phyloP scores from a whole-genome alignment of 1,139 yeast species.

The Blastobotrys elegans region DNA sequence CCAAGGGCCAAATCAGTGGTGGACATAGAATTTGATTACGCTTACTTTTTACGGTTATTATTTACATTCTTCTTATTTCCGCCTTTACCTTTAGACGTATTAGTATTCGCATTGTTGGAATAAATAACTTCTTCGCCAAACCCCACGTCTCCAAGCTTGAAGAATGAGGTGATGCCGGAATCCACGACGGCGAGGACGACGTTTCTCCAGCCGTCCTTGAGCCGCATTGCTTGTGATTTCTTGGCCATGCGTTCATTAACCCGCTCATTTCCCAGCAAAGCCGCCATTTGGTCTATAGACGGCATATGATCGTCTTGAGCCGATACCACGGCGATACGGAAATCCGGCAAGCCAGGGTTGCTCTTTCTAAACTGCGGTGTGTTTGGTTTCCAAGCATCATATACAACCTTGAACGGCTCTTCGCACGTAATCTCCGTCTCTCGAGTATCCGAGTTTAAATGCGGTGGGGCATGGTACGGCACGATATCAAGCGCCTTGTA shows the following conservation, averaged over 20 bases:
- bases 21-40: not conserved
- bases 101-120: no score
- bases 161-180: constrained; percentile 66
- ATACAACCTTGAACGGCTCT: constrained; percentile 36
- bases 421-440: constrained; percentile 1
- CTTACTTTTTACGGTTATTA: not conserved
- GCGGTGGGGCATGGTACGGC: constrained; percentile 23
- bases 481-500: constrained; percentile 23
- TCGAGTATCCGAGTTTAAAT: constrained; percentile 7
- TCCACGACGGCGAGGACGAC: constrained; percentile 64
- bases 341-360: constrained; percentile 68
- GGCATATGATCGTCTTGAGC: constrained; percentile 53
- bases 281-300: constrained; percentile 35
- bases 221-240: constrained; percentile 33
- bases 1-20: constrained; percentile 12
- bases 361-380: constrained; percentile 61
- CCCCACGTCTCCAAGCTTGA: constrained; percentile 53
- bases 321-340: constrained; percentile 58
- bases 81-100: no score
- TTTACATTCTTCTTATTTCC: not conserved
- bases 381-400: constrained; percentile 82
- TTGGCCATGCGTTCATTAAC: constrained; percentile 23
- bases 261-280: constrained; percentile 31
- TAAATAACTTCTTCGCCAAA: constrained; percentile 43
- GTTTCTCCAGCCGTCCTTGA: constrained; percentile 46